Percentiles rank a stretch among this genome's conserved stretches.
Evolutionary conservation across 768 basidiomycete species (phyloP).

Genomic region (Leccinum imitatum): DNA sequence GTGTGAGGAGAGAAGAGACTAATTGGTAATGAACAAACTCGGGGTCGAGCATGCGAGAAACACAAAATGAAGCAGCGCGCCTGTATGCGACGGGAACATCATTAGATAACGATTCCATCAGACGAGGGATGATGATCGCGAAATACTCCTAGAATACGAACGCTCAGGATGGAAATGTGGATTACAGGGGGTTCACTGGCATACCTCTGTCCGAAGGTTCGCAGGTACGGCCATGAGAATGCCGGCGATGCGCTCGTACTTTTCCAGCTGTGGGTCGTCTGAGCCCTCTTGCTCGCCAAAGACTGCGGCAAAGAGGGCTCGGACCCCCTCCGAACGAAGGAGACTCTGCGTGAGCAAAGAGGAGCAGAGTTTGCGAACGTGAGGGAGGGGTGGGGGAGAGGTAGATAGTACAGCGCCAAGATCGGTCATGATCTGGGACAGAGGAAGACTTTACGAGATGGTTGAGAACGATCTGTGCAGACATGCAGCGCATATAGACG

Average conservation of each 20-base stretch:
- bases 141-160: conserved; percentile 57
- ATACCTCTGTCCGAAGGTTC: conserved; percentile 53
- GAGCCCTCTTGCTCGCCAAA: conserved; percentile 59
- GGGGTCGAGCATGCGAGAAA: conserved; percentile 62
- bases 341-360: conserved; percentile 71
- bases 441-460: conserved; percentile 46
- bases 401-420: conserved; percentile 60
- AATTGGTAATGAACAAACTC: conserved; percentile 19
- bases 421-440: conserved; percentile 63
- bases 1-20: conserved; percentile 38
- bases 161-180: conserved; percentile 2
- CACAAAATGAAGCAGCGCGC: conserved; percentile 64
- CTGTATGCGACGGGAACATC: conserved; percentile 40
- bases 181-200: conserved; percentile 13
- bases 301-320: conserved; percentile 65
- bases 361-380: conserved; percentile 59
- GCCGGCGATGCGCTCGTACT: conserved; percentile 69
- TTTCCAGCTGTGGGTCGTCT: conserved; percentile 59
- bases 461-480: conserved; percentile 12
- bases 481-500: conserved; percentile 32
- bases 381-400: conserved; percentile 39
- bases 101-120: conserved; percentile 50
- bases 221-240: conserved; percentile 65
- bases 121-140: conserved; percentile 48
- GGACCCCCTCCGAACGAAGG: conserved; percentile 66